Base-by-base conservation (phyloP, 441 rosid genomes). In the Rhodomyrtus psidioides region DNA sequence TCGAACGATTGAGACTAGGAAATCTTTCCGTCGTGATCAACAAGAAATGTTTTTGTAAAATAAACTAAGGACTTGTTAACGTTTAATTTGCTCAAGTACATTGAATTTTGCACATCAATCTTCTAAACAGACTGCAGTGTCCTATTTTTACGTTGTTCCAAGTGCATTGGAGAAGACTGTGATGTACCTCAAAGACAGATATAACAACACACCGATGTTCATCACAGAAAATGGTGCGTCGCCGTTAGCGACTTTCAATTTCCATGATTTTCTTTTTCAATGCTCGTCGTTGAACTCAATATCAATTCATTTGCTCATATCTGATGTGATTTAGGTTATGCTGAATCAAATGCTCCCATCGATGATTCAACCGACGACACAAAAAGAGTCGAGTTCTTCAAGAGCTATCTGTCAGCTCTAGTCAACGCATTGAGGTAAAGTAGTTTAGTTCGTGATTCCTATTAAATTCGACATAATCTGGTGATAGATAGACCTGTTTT, bases 201-300 rank as follows among this genome's bases (percentile, higher is more conserved):
- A 84, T 82, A 84, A 84, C 65, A 84, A 84, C 46, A 84, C 86
- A 8, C 86, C 86, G 8, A 84, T 84, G 82, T 65, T 74, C 28
- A 54, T 84, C 56, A 84, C 86, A 10, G 86, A 84, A 49, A 84
- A 84, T 28, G 86, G 86, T 84, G 39, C 4, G 34, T n/a, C 0
- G 2, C 19, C 5, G 9, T 30, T 3, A 0, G 17, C 5, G 16
- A 42, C 28, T 60, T 46, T 24, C 55, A 9, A 23, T 39, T 70
- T 70, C 51, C n/a, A 21, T 70, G 26, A 34, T 70, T 70, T 70
- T 10, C 46, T 53, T 14, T 51, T 70, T 70, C 15, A 39, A 42
- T 70, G 27, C 79, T 24, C 2, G 2, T 39, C 51, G 3, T 10
- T 23, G 49, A 70, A 39, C 79, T 44, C 79, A 39, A 70, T 21